Evolutionary conservation across 768 basidiomycete species (phyloP), one percentile per base, ranked within the genome.

Genomic region (Macrocybe gigantea): DNA sequence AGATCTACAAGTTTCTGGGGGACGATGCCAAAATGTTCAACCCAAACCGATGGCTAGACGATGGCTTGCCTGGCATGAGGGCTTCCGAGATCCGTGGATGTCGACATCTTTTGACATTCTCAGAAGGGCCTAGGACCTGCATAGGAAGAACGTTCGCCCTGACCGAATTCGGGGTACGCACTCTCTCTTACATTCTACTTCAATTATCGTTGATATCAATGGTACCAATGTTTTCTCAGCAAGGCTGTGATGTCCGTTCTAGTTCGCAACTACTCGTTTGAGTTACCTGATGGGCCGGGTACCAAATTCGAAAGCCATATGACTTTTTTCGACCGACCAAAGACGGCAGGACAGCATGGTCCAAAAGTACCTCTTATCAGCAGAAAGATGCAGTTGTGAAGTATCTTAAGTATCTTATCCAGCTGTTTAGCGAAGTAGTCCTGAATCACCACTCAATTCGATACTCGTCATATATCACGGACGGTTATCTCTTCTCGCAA

Each of bases 41-140:
- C 36, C 85, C 85, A 0, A 79, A 80, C 45, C 68, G 85, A 6
- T 88, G 86, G 85, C 63, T 86, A 7, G 53, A 53, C 5, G 60
- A 64, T 5, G 62, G 61, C n/a, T 59, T 63, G 1, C 49, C 50
- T 13, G 43, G 48, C 29, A 69, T 70, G 0, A 70, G 68, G 33
- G 69, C 70, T 22, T 14, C 40, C 10, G 14, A 41, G 14, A 62
- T 78, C 2, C 71, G 72, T 52, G 78, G 77, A 10, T 64, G 78
- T 51, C 67, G 70, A 0, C 77, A 80, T 53, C 56, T 78, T 8
- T 57, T 79, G 32, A 74, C 75, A 0, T 81, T 81, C 52, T 63
- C 69, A 9, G 76, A 78, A 54, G 78, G 79, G 0, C 74, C 76
- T 1, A 59, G 77, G 47, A 70, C 64, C n/a, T 41, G 41, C 32